Percentiles rank a stretch among this genome's conserved stretches.
Conservation (phyloP, 768 basidiomycete species). For the Roridomyces roridus region DNA sequence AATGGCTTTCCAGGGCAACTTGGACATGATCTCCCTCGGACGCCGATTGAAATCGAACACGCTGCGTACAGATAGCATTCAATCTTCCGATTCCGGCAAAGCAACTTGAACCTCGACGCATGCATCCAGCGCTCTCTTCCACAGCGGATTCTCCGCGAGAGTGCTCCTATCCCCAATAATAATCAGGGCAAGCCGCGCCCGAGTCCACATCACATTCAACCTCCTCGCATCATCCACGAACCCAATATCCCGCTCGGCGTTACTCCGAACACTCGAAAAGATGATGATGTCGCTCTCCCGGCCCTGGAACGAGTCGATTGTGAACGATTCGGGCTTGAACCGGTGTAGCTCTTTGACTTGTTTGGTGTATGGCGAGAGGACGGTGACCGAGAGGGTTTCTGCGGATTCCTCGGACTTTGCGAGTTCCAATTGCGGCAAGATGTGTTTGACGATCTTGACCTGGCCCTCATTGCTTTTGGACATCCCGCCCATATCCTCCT, state of each 20-base stretch:
- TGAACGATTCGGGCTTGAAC: constrained; percentile 45
- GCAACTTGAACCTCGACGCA: constrained; percentile 41
- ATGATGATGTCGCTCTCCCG: constrained; percentile 72
- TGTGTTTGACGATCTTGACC: constrained; percentile 54
- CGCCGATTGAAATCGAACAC: too few species aligned
- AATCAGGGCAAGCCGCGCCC: constrained; percentile 62
- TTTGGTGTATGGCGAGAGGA: constrained; percentile 66
- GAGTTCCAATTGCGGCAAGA: constrained; percentile 46
- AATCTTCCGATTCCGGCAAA: not conserved
- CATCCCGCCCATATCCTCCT: constrained; percentile 63
- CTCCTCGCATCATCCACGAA: constrained; percentile 67
- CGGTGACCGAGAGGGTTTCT: constrained; percentile 44
- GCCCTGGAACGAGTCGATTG: constrained; percentile 72
- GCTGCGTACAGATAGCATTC: not conserved
- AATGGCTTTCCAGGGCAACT: too few species aligned
- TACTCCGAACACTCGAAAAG: constrained; percentile 69
- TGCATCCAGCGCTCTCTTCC: constrained; percentile 57
- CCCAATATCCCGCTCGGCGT: constrained; percentile 64
- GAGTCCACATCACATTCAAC: constrained; percentile 76
- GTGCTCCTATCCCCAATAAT: constrained; percentile 65
- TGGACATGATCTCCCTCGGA: too few species aligned
- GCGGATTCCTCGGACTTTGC: constrained; percentile 28
- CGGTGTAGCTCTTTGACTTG: constrained; percentile 56
- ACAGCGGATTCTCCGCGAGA: constrained; percentile 50
- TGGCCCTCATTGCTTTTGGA: constrained; percentile 72